These are phyloP conservation scores for Trichocladium antarcticum DNA, from an alignment of 495 filamentous ascomycete species.

Conservation along the genomic window DNA sequence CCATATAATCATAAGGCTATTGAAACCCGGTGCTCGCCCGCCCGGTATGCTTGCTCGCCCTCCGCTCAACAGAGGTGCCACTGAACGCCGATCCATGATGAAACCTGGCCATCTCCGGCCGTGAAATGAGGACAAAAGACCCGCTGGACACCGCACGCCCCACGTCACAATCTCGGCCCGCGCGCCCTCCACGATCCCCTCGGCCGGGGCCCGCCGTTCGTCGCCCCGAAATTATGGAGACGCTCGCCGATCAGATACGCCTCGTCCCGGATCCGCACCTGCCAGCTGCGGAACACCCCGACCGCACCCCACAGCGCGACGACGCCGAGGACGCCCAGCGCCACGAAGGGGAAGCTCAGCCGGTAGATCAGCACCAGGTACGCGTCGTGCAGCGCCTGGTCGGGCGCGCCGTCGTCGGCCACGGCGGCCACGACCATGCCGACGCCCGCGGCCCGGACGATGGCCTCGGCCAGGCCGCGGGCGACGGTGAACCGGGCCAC, in stretches of 20 bases:
- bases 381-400: conserved; percentile 31
- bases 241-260: conserved; percentile 92
- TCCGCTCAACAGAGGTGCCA: too few relatives aligned
- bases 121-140: too few relatives aligned
- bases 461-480: conserved; percentile 18
- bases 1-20: too few relatives aligned
- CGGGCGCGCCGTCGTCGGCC: conserved; percentile 7
- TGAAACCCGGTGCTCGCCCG: too few relatives aligned
- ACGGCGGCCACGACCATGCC: conserved; percentile 15
- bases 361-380: conserved; percentile 52
- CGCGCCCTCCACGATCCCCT: conserved; percentile 24
- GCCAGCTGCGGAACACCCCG: conserved; percentile 62
- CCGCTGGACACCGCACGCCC: too few relatives aligned
- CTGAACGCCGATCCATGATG: too few relatives aligned
- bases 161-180: too few relatives aligned
- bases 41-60: too few relatives aligned
- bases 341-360: conserved; percentile 56
- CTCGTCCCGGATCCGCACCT: conserved; percentile 76
- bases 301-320: conserved; percentile 40
- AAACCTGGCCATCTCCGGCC: too few relatives aligned
- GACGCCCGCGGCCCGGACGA: conserved; percentile 2
- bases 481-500: conserved; percentile 25
- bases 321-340: conserved; percentile 33
- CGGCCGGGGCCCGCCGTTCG: conserved; percentile 16
- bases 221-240: conserved; percentile 81